Percentiles rank a stretch among this genome's conserved stretches.
Conservation (phyloP, 306 rosid species). For the Lithocarpus polystachyus region DNA sequence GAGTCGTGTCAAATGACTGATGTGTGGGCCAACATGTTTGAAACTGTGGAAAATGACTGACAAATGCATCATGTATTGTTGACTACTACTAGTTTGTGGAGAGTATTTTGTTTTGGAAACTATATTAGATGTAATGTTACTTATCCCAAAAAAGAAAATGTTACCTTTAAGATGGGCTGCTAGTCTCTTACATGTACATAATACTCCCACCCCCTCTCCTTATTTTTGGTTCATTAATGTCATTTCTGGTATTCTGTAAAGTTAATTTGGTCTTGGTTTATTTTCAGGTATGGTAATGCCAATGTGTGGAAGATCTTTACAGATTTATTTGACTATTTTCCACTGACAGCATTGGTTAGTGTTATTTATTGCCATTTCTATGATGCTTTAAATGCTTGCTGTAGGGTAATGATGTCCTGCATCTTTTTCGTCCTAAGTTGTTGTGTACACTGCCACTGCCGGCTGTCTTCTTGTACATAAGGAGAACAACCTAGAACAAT, state of each 20-base stretch:
- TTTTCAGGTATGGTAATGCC: conserved; percentile 92
- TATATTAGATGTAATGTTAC: neutral
- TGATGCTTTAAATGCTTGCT: conserved; percentile 1
- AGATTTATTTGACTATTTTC: conserved; percentile 94
- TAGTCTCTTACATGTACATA: neutral
- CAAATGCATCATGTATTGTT: neutral
- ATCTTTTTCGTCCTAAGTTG: conserved; percentile 3
- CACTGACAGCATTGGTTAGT: conserved; percentile 96
- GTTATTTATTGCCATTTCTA: neutral
- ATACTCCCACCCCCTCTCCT: neutral
- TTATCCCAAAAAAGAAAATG: too few species aligned
- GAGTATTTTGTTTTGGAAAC: neutral
- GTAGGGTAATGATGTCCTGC: neutral
- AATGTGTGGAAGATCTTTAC: conserved; percentile 97
- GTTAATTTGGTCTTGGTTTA: conserved; percentile 14
- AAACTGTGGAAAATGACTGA: neutral
- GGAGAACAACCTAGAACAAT: neutral
- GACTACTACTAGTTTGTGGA: neutral
- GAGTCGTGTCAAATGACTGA: neutral
- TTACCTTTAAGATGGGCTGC: neutral
- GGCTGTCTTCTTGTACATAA: neutral
- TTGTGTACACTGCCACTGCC: neutral
- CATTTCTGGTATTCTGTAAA: neutral
- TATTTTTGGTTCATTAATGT: neutral
- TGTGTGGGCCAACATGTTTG: neutral